These are phyloP conservation scores for Boletales sp. DNA, from an alignment of 768 basidiomycete genomes.

Conservation along the genomic window DNA sequence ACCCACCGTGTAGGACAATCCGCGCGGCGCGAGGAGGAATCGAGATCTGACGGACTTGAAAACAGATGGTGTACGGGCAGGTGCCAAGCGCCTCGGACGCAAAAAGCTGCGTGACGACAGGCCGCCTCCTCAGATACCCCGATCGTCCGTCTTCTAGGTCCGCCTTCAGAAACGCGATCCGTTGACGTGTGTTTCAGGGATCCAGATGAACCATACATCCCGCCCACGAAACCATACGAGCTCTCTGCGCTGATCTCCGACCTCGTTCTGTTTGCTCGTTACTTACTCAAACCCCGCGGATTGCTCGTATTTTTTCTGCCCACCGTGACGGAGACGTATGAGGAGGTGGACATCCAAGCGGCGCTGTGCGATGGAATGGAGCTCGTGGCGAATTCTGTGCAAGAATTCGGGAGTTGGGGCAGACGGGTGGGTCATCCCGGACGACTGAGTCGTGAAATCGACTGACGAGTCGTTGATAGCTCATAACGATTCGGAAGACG, in stretches of 20 bases:
- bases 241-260: slow-evolving; percentile 79
- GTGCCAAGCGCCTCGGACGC: slow-evolving; percentile 77
- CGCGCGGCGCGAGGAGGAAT: background rate
- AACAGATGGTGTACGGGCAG: slow-evolving; percentile 87
- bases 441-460: background rate
- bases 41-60: background rate
- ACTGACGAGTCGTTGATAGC: slow-evolving; percentile 40
- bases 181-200: slow-evolving; percentile 4
- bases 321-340: slow-evolving; percentile 88
- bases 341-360: slow-evolving; percentile 76
- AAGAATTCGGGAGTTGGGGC: slow-evolving; percentile 95
- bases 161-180: background rate
- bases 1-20: slow-evolving; percentile 78
- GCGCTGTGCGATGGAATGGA: slow-evolving; percentile 87
- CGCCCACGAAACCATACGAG: slow-evolving; percentile 91
- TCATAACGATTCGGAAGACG: slow-evolving; percentile 86
- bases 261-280: slow-evolving; percentile 77
- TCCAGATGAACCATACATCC: slow-evolving; percentile 72
- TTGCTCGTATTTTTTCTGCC: slow-evolving; percentile 95
- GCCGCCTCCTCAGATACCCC: slow-evolving; percentile 32
- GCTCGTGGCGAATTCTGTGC: slow-evolving; percentile 82
- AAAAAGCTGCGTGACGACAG: slow-evolving; percentile 42
- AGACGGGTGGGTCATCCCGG: slow-evolving; percentile 59
- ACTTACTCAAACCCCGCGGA: slow-evolving; percentile 80
- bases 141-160: slow-evolving; percentile 38